These are phyloP conservation scores for Tricholoma terreum DNA, from an alignment of 768 basidiomycete genomes.

Conservation along the genomic window DNA sequence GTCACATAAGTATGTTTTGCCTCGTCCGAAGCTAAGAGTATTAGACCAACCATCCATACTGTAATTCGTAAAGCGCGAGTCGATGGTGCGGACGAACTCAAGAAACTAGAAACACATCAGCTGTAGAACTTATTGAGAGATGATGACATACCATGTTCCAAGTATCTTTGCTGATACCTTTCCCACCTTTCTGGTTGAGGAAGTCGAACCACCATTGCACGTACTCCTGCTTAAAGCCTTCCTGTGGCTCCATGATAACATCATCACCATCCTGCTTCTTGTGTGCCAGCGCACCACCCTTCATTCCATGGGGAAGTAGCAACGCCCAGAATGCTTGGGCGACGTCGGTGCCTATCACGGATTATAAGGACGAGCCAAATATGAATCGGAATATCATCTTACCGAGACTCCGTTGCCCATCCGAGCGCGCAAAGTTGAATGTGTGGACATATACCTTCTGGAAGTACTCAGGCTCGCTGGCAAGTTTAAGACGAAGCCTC, in stretches of 20 bases:
- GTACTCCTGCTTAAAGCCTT: conserved; percentile 63
- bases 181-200: conserved; percentile 57
- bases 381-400: conserved; percentile 19
- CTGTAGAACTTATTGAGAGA: background rate
- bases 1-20: conserved; percentile 6
- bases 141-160: conserved; percentile 72
- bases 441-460: conserved; percentile 74
- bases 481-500: conserved; percentile 56
- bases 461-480: conserved; percentile 68
- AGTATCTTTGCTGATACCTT: conserved; percentile 85
- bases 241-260: conserved; percentile 43
- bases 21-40: background rate
- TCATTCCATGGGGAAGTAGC: conserved; percentile 70
- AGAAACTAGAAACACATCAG: conserved; percentile 51
- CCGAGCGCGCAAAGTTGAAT: conserved; percentile 73
- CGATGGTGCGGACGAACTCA: conserved; percentile 74
- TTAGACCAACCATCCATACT: conserved; percentile 68
- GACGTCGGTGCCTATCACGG: conserved; percentile 53
- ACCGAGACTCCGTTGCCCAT: conserved; percentile 82
- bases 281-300: conserved; percentile 61
- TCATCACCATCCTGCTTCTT: conserved; percentile 42
- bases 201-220: conserved; percentile 80
- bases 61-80: conserved; percentile 68
- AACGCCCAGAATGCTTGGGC: conserved; percentile 77
- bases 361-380: background rate